phyloP scores from a whole-genome alignment of 2,329 filamentous ascomycete species.

The Microsporum ferrugineum region DNA sequence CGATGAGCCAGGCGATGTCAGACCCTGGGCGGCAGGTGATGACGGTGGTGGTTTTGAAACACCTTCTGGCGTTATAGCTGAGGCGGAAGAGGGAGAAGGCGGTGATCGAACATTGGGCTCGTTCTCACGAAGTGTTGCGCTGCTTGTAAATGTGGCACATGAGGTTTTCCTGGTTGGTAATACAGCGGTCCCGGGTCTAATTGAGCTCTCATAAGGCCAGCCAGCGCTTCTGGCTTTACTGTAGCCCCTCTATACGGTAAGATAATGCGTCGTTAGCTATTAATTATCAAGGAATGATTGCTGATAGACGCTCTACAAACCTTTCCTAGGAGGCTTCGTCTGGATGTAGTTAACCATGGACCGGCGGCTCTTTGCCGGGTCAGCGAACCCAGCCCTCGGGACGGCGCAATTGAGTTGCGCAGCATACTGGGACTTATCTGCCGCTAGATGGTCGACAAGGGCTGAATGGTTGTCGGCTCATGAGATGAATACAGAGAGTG shows the following conservation, averaged over 20 bases:
- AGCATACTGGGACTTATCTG: slow-evolving; percentile 41
- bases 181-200: background rate
- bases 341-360: slow-evolving; percentile 33
- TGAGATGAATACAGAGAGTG: background rate
- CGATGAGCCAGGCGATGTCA: slow-evolving; percentile 28
- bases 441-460: slow-evolving; percentile 5
- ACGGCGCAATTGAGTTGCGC: slow-evolving; percentile 42
- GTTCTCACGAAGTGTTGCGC: slow-evolving; percentile 7
- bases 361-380: slow-evolving; percentile 27
- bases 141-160: slow-evolving; percentile 18
- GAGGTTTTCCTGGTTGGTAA: slow-evolving; percentile 17
- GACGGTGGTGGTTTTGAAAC: slow-evolving; percentile 38
- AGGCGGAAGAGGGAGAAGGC: slow-evolving; percentile 33
- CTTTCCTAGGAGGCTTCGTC: slow-evolving; percentile 26
- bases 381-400: slow-evolving; percentile 34
- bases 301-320: slow-evolving; percentile 18
- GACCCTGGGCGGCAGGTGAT: slow-evolving; percentile 26
- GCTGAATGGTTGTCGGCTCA: background rate
- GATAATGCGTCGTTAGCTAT: background rate
- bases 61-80: slow-evolving; percentile 40
- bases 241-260: slow-evolving; percentile 9
- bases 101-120: slow-evolving; percentile 21
- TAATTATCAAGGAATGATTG: background rate
- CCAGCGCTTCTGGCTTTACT: slow-evolving; percentile 28
- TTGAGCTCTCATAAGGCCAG: background rate